These are phyloP conservation scores for Neoascochyta sp. DNA, from an alignment of 2,329 filamentous ascomycete genomes.

Conservation along the genomic window DNA sequence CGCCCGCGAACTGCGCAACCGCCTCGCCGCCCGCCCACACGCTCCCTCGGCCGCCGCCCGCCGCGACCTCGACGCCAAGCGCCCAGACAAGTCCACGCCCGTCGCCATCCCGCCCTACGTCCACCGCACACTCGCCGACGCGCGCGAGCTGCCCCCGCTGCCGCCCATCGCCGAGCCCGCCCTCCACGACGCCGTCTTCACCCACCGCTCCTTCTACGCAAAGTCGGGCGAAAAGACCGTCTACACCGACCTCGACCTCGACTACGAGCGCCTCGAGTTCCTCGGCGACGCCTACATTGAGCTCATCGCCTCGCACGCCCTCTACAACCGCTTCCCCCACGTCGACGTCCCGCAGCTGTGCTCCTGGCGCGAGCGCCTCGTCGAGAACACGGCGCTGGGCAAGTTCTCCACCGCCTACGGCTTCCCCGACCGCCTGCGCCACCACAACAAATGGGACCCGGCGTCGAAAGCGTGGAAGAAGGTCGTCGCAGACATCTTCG, in stretches of 20 bases:
- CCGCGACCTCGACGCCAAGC: constrained; percentile 39
- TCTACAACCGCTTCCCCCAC: constrained; percentile 67
- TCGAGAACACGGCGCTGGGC: constrained; percentile 76
- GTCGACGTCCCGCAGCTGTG: constrained; percentile 66
- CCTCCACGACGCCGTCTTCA: constrained; percentile 63
- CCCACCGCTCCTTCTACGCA: constrained; percentile 48
- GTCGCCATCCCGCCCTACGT: constrained; percentile 27
- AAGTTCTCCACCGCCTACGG: constrained; percentile 67
- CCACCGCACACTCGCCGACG: constrained; percentile 20
- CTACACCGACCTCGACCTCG: constrained; percentile 23
- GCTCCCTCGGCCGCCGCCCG: constrained; percentile 50
- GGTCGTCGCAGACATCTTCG: constrained; percentile 80
- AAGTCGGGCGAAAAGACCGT: constrained; percentile 15
- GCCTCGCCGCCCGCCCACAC: constrained; percentile 19
- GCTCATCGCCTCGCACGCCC: constrained; percentile 68
- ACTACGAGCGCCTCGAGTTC: constrained; percentile 84
- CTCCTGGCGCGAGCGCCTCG: constrained; percentile 71
- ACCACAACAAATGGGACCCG: constrained; percentile 41
- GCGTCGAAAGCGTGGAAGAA: constrained; percentile 52
- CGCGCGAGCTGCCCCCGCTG: constrained; percentile 52
- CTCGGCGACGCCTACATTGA: constrained; percentile 85
- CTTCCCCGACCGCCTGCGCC: constrained; percentile 61
- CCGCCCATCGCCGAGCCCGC: constrained; percentile 58
- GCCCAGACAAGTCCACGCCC: constrained; percentile 17
- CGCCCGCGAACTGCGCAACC: constrained; percentile 24